Evolutionary conservation across 768 basidiomycete species (phyloP).

Genomic region (Udeniomyces megalosporus): DNA sequence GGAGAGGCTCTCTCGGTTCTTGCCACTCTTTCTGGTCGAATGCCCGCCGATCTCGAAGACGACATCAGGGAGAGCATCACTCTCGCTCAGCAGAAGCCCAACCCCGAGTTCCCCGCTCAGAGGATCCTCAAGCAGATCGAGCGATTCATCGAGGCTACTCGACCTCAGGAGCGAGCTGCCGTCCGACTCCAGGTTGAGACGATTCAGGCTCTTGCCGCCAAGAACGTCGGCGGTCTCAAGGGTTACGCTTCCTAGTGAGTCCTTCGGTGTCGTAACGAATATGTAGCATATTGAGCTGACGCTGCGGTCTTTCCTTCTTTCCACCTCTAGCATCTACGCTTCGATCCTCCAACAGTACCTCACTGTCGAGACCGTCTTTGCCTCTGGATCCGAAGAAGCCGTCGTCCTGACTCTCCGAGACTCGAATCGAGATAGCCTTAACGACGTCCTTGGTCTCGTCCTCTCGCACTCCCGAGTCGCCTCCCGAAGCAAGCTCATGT

Average conservation of each 20-base stretch:
- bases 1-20: constrained; percentile 68
- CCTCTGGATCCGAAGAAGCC: constrained; percentile 13
- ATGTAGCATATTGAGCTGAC: too few species aligned
- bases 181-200: constrained; percentile 55
- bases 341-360: constrained; percentile 13
- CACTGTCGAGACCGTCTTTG: constrained; percentile 13
- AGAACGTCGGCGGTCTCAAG: constrained; percentile 67
- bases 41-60: constrained; percentile 82
- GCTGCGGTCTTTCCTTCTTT: neutral
- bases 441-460: constrained; percentile 68
- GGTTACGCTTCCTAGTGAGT: constrained; percentile 39
- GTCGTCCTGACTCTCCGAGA: constrained; percentile 45
- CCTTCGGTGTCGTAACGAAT: too few species aligned
- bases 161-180: constrained; percentile 61
- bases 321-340: constrained; percentile 1
- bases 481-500: constrained; percentile 74
- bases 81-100: constrained; percentile 49
- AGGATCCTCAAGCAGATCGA: constrained; percentile 67
- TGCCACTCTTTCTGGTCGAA: constrained; percentile 76
- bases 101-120: constrained; percentile 67
- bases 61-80: constrained; percentile 64
- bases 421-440: constrained; percentile 78
- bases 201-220: constrained; percentile 58
- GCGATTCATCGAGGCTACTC: constrained; percentile 62
- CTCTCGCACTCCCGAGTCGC: constrained; percentile 92